A percentile compares a stretch with the other conserved stretches of the same genome.
These are phyloP conservation scores for Scopulariopsis brevicaulis DNA, from an alignment of 2,329 filamentous ascomycete species.

Conservation along the genomic window DNA sequence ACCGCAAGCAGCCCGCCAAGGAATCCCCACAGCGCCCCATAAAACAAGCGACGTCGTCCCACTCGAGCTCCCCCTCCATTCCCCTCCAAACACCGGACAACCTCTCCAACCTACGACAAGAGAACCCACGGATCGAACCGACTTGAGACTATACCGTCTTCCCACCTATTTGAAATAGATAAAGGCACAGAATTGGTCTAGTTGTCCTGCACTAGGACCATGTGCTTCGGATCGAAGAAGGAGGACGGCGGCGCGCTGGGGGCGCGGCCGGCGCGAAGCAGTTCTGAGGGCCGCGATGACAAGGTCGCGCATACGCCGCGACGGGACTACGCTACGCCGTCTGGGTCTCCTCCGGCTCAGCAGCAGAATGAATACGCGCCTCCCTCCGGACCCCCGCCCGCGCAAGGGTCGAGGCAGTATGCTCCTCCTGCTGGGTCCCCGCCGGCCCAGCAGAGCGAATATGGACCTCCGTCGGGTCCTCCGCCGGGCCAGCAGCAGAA, in stretches of 20 bases:
- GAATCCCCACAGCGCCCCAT: no score
- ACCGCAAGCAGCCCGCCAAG: no score
- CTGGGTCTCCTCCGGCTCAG: slow-evolving; percentile 8
- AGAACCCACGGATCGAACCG: no score
- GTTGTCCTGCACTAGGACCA: slow-evolving; percentile 10
- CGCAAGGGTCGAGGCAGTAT: slow-evolving; percentile 7
- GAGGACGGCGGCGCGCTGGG: slow-evolving; percentile 24
- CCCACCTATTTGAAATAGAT: no score
- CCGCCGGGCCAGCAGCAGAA: slow-evolving; percentile 5
- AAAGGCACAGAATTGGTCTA: no score
- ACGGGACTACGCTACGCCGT: slow-evolving; percentile 8
- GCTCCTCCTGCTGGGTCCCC: slow-evolving; percentile 19
- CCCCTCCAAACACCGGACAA: no score
- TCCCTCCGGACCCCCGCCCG: background rate
- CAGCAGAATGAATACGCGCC: background rate
- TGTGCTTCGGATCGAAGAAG: slow-evolving; percentile 39
- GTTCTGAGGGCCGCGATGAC: slow-evolving; percentile 3
- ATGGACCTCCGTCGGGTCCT: slow-evolving; percentile 3
- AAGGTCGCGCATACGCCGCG: slow-evolving; percentile 6
- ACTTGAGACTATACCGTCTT: no score
- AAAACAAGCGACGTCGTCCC: no score
- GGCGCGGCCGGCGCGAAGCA: slow-evolving; percentile 23
- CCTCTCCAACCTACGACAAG: no score
- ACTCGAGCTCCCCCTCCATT: no score
- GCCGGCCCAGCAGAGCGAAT: slow-evolving; percentile 6